Conservation (phyloP, 805 yeast genomes). For the Metschnikowia vanudenii region DNA sequence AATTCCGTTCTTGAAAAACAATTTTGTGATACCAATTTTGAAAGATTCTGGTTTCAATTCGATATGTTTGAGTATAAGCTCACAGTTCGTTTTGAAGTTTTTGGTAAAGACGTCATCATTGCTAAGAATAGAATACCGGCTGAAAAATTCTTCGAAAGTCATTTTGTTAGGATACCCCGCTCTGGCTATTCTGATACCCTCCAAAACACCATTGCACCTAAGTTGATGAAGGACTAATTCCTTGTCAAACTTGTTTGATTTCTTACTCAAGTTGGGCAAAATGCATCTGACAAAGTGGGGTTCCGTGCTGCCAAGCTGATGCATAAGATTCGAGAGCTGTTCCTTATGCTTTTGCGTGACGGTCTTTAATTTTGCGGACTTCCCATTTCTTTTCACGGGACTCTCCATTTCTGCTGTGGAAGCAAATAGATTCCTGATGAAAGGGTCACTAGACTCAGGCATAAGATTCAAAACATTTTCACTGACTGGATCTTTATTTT, state of each 20-base stretch:
- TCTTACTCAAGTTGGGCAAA: slow-evolving; percentile 78
- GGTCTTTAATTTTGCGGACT: slow-evolving; percentile 43
- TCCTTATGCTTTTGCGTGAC: slow-evolving; percentile 88
- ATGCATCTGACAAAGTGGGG: slow-evolving; percentile 98
- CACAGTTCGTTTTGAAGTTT: slow-evolving; percentile 65
- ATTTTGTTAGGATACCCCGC: slow-evolving; percentile 96
- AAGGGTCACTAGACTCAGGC: slow-evolving; percentile 52
- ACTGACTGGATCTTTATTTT: slow-evolving; percentile 90
- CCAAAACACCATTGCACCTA: slow-evolving; percentile 95
- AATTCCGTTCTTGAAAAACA: slow-evolving; percentile 76
- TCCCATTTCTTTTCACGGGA: slow-evolving; percentile 6
- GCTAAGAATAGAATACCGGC: slow-evolving; percentile 66
- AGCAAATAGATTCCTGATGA: slow-evolving; percentile 57
- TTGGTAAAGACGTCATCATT: slow-evolving; percentile 45
- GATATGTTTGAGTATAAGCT: slow-evolving; percentile 60
- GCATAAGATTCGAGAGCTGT: slow-evolving; percentile 70
- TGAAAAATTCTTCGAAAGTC: slow-evolving; percentile 74
- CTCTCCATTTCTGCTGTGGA: slow-evolving; percentile 21
- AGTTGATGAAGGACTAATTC: slow-evolving; percentile 80
- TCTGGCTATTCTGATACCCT: slow-evolving; percentile 95
- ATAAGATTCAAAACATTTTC: slow-evolving; percentile 67
- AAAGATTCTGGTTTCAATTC: slow-evolving; percentile 57
- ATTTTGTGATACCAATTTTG: slow-evolving; percentile 68
- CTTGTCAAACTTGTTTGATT: slow-evolving; percentile 70
- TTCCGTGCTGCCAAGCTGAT: slow-evolving; percentile 71